These are phyloP conservation scores for Skeletonema marinoi DNA, from an alignment of 108 stramenopile genomes.

Conservation along the genomic window DNA sequence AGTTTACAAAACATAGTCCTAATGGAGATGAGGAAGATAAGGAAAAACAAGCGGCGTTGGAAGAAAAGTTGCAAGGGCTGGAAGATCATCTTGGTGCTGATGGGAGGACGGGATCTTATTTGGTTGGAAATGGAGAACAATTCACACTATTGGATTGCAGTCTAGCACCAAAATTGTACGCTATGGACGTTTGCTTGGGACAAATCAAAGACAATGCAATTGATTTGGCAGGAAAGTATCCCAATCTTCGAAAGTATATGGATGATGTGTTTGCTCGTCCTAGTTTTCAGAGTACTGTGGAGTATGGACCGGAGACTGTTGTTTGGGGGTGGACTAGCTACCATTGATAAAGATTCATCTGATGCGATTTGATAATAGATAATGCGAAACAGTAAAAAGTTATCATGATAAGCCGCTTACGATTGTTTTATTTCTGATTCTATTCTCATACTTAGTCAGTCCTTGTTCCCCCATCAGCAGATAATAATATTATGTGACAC, in stretches of 20 bases:
- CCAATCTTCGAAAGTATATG: slow-evolving; percentile 61
- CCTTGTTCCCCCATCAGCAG: not conserved
- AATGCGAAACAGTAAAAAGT: not conserved
- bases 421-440: not conserved
- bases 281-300: slow-evolving; percentile 61
- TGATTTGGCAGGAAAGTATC: slow-evolving; percentile 54
- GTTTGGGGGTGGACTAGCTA: slow-evolving; percentile 78
- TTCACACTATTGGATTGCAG: slow-evolving; percentile 75
- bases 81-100: slow-evolving; percentile 54
- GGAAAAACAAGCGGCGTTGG: slow-evolving; percentile 44
- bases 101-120: slow-evolving; percentile 43
- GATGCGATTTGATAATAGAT: not conserved
- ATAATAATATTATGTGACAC: not conserved
- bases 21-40: slow-evolving; percentile 64
- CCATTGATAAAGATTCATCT: not conserved
- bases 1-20: slow-evolving; percentile 69
- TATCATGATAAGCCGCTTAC: not conserved
- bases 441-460: not conserved
- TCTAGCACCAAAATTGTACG: slow-evolving; percentile 81
- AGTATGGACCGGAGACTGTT: slow-evolving; percentile 74
- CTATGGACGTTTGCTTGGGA: slow-evolving; percentile 61
- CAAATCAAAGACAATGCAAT: slow-evolving; percentile 62
- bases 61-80: slow-evolving; percentile 43
- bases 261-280: slow-evolving; percentile 57
- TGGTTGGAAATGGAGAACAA: slow-evolving; percentile 59